A percentile compares a stretch with the other conserved stretches of the same genome.
phyloP scores from a whole-genome alignment of 2,329 filamentous ascomycete species.

The Raffaelea ambrosiae region DNA sequence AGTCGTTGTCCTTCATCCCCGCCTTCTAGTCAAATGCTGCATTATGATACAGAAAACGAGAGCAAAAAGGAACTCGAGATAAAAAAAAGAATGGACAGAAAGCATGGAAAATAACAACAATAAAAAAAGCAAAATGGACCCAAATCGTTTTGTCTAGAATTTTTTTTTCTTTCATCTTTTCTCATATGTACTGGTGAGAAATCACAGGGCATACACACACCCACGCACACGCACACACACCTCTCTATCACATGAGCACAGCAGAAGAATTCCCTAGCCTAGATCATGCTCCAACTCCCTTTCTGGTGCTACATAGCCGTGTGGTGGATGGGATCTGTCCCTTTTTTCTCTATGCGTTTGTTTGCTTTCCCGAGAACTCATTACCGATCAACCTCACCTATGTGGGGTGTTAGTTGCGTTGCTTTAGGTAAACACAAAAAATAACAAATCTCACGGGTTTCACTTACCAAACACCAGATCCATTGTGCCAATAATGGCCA shows the following conservation, averaged over 20 bases:
- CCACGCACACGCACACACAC: no score
- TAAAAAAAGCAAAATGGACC: neutral
- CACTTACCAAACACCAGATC: slow-evolving; percentile 77
- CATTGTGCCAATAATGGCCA: slow-evolving; percentile 89
- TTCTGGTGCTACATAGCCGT: neutral
- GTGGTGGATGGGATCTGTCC: no score
- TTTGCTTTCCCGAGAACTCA: no score
- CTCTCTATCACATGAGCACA: no score
- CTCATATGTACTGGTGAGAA: no score
- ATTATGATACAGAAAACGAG: neutral
- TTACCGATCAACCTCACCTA: slow-evolving; percentile 56
- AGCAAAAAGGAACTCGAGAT: neutral
- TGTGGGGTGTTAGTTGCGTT: slow-evolving; percentile 22
- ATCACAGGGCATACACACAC: no score
- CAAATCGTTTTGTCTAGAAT: neutral
- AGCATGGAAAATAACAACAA: slow-evolving; percentile 2
- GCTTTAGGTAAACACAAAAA: neutral
- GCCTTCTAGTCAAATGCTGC: no score
- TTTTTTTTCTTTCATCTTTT: neutral
- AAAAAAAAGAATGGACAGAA: neutral
- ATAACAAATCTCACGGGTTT: neutral
- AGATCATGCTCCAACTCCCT: no score
- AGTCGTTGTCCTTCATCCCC: no score
- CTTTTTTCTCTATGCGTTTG: no score
- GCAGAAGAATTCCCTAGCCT: no score